These are phyloP conservation scores for Trichoderma semiorbis DNA, from an alignment of 2,329 filamentous ascomycete genomes.

Conservation along the genomic window DNA sequence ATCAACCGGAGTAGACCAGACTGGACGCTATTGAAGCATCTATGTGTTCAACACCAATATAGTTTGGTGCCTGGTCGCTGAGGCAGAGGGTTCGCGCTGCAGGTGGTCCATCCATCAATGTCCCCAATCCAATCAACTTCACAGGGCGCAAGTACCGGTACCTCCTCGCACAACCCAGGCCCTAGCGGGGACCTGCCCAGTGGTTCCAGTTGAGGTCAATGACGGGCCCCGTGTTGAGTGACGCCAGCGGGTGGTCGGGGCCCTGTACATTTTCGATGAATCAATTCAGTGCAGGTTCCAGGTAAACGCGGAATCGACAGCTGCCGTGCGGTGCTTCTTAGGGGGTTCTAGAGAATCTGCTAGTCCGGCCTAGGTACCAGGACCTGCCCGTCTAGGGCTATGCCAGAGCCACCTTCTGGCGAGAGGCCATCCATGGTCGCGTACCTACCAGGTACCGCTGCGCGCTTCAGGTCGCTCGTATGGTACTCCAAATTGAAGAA, in stretches of 20 bases:
- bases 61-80: neutral
- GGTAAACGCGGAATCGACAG: conserved; percentile 6
- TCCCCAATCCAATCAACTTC: neutral
- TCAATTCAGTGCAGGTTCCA: neutral
- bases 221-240: neutral
- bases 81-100: neutral
- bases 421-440: neutral
- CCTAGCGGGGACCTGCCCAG: neutral
- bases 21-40: neutral
- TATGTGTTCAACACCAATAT: no score
- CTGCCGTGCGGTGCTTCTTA: neutral
- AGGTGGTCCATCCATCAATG: neutral
- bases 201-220: neutral
- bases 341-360: neutral
- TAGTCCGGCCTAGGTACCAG: neutral
- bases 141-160: neutral
- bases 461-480: conserved; percentile 1
- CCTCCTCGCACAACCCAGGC: neutral
- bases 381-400: neutral
- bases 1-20: no score
- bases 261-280: neutral
- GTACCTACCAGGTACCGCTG: neutral
- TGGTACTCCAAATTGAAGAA: neutral
- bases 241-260: neutral
- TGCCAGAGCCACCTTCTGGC: neutral